phyloP scores from a whole-genome alignment of 805 yeast genomes.

The Tetrapisispora phaffii region DNA sequence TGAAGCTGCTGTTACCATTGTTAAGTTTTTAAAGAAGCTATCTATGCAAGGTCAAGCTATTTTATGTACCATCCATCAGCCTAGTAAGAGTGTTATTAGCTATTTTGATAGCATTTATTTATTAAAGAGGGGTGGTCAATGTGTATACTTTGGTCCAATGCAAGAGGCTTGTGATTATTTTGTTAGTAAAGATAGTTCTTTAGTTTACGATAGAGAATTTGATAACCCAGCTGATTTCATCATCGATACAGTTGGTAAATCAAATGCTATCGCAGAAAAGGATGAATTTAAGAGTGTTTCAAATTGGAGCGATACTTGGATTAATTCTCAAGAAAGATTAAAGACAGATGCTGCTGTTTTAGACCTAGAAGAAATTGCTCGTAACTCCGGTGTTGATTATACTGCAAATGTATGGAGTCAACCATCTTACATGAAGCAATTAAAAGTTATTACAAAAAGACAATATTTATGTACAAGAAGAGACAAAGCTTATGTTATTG shows the following conservation, averaged over 20 bases:
- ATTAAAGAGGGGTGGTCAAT: constrained; percentile 60
- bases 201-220: constrained; percentile 36
- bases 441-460: constrained; percentile 34
- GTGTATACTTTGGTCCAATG: constrained; percentile 65
- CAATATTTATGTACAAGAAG: constrained; percentile 44
- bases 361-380: constrained; percentile 14
- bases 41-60: constrained; percentile 77
- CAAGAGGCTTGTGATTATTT: constrained; percentile 44
- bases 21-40: constrained; percentile 75
- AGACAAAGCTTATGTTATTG: constrained; percentile 49
- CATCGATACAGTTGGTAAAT: constrained; percentile 62
- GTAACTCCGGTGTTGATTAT: constrained; percentile 12
- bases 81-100: constrained; percentile 57
- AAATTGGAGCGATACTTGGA: constrained; percentile 21
- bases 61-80: constrained; percentile 92
- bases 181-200: constrained; percentile 50
- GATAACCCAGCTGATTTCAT: constrained; percentile 75
- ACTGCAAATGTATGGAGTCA: constrained; percentile 13
- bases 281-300: constrained; percentile 4
- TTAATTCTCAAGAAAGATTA: constrained; percentile 9
- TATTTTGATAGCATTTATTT: constrained; percentile 52
- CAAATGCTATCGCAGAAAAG: constrained; percentile 35
- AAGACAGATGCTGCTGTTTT: constrained; percentile 3
- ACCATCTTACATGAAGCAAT: constrained; percentile 39
- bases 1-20: constrained; percentile 82